A percentile compares a stretch with the other conserved stretches of the same genome.
Evolutionary conservation across 257 asterid genomes (phyloP).

Genomic region (Nicotiana otophora): DNA sequence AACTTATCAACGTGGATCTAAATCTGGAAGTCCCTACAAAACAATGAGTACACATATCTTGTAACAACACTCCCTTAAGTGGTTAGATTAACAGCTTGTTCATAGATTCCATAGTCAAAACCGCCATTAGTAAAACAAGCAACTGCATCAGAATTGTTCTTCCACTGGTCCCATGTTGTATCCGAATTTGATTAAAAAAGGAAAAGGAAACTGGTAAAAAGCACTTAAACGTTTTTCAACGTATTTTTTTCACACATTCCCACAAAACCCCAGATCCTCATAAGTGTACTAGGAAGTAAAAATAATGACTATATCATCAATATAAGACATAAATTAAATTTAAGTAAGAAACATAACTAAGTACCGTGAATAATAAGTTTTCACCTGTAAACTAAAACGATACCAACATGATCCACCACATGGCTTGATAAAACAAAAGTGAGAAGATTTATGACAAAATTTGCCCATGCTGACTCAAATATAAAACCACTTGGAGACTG

Average conservation of each 20-base stretch:
- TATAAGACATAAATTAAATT: background rate
- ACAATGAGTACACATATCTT: constrained; percentile 77
- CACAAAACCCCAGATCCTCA: background rate
- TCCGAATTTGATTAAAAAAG: background rate
- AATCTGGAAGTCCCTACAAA: background rate
- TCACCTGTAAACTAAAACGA: constrained; percentile 78
- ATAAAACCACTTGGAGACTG: constrained; percentile 70
- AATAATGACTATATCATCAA: background rate
- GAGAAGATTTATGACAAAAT: constrained; percentile 68
- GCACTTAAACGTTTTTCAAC: background rate
- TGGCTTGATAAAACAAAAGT: constrained; percentile 69
- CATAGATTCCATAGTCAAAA: constrained; percentile 65
- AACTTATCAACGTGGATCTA: background rate
- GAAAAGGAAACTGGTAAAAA: constrained; percentile 2
- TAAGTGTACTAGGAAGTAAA: background rate
- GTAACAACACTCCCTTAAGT: constrained; percentile 27
- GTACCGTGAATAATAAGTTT: background rate
- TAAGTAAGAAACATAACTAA: background rate
- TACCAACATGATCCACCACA: constrained; percentile 86
- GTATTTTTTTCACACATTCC: background rate
- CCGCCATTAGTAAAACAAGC: constrained; percentile 54
- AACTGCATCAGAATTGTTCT: constrained; percentile 38
- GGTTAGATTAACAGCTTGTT: constrained; percentile 56
- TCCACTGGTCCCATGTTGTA: constrained; percentile 49
- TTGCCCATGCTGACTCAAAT: constrained; percentile 86